Conservation (phyloP, 2,329 filamentous ascomycete genomes). For the Hypoxylon sp. region DNA sequence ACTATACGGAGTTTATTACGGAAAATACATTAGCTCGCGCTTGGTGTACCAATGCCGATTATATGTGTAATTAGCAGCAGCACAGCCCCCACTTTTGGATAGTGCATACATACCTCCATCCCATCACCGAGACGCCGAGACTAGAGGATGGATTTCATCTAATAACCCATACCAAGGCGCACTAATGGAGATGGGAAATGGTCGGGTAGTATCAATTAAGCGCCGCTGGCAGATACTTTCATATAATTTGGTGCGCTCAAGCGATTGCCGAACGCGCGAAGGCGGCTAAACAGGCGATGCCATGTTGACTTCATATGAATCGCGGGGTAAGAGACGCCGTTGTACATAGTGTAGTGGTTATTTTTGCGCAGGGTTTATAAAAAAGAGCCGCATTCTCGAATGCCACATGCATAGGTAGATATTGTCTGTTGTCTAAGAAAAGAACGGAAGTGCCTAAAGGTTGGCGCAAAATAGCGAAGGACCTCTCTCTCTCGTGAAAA, state of each 20-base stretch:
- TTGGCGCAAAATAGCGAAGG: too few species aligned
- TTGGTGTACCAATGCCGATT: constrained; percentile 27
- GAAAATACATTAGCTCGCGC: constrained; percentile 12
- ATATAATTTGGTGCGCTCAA: constrained; percentile 21
- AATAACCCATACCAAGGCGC: constrained; percentile 13
- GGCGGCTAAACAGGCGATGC: constrained; percentile 41
- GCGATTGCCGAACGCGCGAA: constrained; percentile 44
- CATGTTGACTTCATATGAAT: constrained; percentile 36
- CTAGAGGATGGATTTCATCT: constrained; percentile 15
- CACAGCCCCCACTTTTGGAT: constrained; percentile 23
- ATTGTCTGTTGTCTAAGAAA: constrained; percentile 21
- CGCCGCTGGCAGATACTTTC: constrained; percentile 28
- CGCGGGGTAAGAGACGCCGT: constrained; percentile 39
- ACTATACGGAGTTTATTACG: constrained; percentile 15
- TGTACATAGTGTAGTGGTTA: constrained; percentile 14
- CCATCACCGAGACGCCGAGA: constrained; percentile 37
- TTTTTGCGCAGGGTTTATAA: constrained; percentile 14
- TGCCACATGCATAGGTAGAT: too few species aligned
- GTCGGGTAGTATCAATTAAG: constrained; percentile 35
- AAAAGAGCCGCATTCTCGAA: constrained; percentile 36
- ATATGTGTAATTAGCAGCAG: constrained; percentile 12
- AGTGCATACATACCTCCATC: constrained; percentile 12
- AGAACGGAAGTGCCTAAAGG: constrained; percentile 10
- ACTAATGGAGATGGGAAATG: constrained; percentile 13
- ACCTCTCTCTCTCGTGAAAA: too few species aligned